Evolutionary conservation across 352 stramenopile genomes (phyloP), one percentile per base, ranked within the genome.

Genomic region (Pythium volutum): DNA sequence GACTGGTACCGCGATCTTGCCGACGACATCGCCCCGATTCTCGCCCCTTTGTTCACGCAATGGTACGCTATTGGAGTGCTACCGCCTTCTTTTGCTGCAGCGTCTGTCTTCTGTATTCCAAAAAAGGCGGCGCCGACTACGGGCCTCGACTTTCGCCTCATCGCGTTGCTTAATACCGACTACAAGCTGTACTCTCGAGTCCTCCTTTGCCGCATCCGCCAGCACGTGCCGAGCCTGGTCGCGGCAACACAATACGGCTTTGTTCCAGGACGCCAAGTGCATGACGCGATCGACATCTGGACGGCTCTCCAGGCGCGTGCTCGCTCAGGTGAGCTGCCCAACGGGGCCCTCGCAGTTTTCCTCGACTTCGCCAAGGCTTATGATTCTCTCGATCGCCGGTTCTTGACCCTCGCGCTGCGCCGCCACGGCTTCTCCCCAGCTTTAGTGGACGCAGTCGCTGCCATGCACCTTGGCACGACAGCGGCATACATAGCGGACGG

Each of bases 291-390:
- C 18, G 58, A 65, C 39, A 33, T 64, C 0, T 56, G 56, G 56
- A 34, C 31, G 0, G 56, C 56, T 6, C 29, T 64, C 10, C 56
- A 56, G 4, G 3, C 10, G 15, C 34, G 46, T 1, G 46, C 38
- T 2, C 33, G n/a, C 0, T 2, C 4, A 14, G 47, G 36, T 12
- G 3, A 12, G 8, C n/a, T 46, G 0, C 56, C 56, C 1, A 3
- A 8, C 5, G 48, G 16, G 0, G 23, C 45, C 10, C 26, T 49
- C 1, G 58, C 49, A 2, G 47, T 65, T 9, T 27, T 59, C 1
- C 49, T 65, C 5, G 49, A 65, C 39, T 53, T 65, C 18, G 58
- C 49, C 11, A 66, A 66, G 20, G 59, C 59, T 8, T 55, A 55
- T 22, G 31, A 55, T 12, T 43, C 31, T 4, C 26, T 55, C 6